A percentile compares a stretch with the other conserved stretches of the same genome.
These are phyloP conservation scores for Sclerotinia spermophila DNA, from an alignment of 2,329 filamentous ascomycete genomes.

Conservation along the genomic window DNA sequence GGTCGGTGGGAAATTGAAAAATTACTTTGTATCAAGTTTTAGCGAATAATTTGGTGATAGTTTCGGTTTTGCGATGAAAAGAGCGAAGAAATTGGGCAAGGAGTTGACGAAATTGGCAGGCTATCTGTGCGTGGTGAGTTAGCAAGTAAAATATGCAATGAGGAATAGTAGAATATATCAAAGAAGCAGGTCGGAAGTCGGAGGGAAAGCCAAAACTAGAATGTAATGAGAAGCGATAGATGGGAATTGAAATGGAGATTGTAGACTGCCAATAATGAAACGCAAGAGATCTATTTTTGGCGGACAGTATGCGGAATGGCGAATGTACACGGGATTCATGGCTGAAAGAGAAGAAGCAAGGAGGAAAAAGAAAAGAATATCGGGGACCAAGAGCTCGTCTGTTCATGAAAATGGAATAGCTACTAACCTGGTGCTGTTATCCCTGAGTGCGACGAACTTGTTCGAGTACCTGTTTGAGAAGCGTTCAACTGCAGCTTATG, in stretches of 20 bases:
- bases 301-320: background rate
- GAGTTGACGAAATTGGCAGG: background rate
- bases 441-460: background rate
- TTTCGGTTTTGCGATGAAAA: background rate
- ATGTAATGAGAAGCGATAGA: no score
- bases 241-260: background rate
- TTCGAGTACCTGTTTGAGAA: background rate
- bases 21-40: no score
- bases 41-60: background rate
- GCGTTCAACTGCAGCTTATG: background rate
- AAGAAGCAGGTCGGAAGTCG: background rate
- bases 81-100: background rate
- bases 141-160: background rate
- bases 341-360: background rate
- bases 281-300: background rate
- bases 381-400: background rate
- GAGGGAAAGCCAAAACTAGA: no score
- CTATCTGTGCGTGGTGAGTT: background rate
- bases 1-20: background rate
- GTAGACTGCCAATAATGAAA: fast-evolving
- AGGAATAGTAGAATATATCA: background rate
- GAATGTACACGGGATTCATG: background rate
- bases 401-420: background rate
- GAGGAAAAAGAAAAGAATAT: no score
- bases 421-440: background rate